Conservation (phyloP, 2,329 filamentous ascomycete species). For the Diaporthe sp. region DNA sequence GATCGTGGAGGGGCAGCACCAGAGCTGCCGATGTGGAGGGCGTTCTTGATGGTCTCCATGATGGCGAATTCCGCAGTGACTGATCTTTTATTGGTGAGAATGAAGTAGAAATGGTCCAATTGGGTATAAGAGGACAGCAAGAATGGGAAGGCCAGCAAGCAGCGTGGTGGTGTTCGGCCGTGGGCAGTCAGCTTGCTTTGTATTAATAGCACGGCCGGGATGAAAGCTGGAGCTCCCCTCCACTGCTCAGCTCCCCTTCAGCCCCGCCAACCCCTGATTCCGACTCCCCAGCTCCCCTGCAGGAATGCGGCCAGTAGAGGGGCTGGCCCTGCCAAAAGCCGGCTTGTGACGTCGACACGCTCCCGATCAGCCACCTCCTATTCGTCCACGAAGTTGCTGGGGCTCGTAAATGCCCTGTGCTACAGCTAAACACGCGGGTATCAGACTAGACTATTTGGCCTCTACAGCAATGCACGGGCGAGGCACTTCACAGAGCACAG, state of each 20-base stretch:
- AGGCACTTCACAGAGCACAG: neutral
- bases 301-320: conserved; percentile 14
- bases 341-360: conserved; percentile 38
- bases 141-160: conserved; percentile 13
- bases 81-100: neutral
- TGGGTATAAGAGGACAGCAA: conserved; percentile 11
- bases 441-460: neutral
- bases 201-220: conserved; percentile 37
- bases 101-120: neutral
- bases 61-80: conserved; percentile 40
- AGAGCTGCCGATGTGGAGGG: conserved; percentile 54
- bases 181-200: conserved; percentile 37
- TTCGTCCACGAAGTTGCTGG: conserved; percentile 20
- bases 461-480: conserved; percentile 12
- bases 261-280: conserved; percentile 36
- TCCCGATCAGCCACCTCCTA: conserved; percentile 36
- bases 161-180: conserved; percentile 18
- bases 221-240: conserved; percentile 37
- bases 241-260: conserved; percentile 8
- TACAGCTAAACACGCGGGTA: neutral
- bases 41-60: conserved; percentile 62
- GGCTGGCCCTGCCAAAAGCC: conserved; percentile 19
- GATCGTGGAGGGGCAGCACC: conserved; percentile 56
- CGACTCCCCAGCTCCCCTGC: conserved; percentile 22
- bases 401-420: neutral